Evolutionary conservation across 768 basidiomycete genomes (phyloP), one percentile per base, ranked within the genome.

Genomic region (Pleurotus ostreatus): DNA sequence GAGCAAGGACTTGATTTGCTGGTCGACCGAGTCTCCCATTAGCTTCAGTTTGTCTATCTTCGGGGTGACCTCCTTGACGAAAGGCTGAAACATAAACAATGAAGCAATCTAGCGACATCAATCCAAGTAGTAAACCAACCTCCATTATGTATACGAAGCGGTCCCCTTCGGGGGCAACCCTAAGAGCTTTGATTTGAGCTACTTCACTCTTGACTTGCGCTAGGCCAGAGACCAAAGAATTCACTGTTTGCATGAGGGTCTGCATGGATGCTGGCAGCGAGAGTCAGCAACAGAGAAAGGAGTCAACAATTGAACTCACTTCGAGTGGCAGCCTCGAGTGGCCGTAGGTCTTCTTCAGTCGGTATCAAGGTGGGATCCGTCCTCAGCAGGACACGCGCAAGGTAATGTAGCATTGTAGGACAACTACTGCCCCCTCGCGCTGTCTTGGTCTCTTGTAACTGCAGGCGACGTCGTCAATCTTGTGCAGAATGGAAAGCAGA

Each of bases 391-490:
- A 89, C 78, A 46, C 81, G 79, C 11, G 90, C 92, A n/a, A 96
- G 68, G 65, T 93, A 96, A 67, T 96, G 94, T 11, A 97, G 76
- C n/a, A 98, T 73, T 0, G 93, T 96, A 0, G 94, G 92, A 61
- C 92, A 95, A 5, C 83, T 83, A 0, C 81, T 48, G 0, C 81
- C 80, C 0, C 80, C 81, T 56, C 82, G 86, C 0, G 80, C 83
- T 0, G 91, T 89, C 70, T 83, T 91, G 6, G 87, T 94, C 61
- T 94, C 92, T 65, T 84, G 87, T 71, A 94, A 70, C 94, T 96
- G 59, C 30, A 18, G 46, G 37, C 38, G 18, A 49, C 43, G 20
- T 49, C 38, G 30, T 30, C 9, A 59, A 55, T 43, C 52, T 39
- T n/a, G 51, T 1, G 56, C 22, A 59, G 34, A 20, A 30, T 46